phyloP scores from a whole-genome alignment of 768 basidiomycete species.

The Leucocoprinus leucothites region DNA sequence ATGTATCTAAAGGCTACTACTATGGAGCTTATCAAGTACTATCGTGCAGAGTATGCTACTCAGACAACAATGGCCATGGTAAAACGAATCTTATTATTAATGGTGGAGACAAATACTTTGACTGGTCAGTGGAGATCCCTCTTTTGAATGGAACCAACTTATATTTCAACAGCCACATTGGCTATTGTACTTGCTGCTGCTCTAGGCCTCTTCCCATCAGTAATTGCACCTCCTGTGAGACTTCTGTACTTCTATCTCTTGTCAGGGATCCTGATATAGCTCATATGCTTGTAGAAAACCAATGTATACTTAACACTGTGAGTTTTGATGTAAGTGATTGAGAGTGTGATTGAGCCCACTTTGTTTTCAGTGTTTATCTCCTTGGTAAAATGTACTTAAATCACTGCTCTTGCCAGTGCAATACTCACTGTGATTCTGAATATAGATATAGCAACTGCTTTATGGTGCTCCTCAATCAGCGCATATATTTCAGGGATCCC shows the following conservation, averaged over 20 bases:
- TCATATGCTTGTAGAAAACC: too few species aligned
- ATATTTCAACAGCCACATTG: not conserved
- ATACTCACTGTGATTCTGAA: too few species aligned
- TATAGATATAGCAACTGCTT: slow-evolving; percentile 9
- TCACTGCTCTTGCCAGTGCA: not conserved
- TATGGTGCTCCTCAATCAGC: slow-evolving; percentile 11
- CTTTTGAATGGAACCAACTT: too few species aligned
- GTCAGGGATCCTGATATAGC: not conserved
- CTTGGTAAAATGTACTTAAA: slow-evolving; percentile 4
- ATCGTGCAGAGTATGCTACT: not conserved
- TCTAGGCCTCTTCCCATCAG: not conserved
- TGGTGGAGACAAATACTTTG: not conserved
- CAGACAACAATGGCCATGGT: not conserved
- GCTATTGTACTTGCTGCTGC: not conserved
- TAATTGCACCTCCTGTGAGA: slow-evolving; percentile 5
- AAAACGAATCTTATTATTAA: not conserved
- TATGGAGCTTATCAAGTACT: too few species aligned
- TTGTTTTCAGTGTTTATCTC: slow-evolving; percentile 1
- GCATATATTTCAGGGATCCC: not conserved
- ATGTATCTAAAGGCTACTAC: not conserved
- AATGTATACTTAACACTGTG: too few species aligned
- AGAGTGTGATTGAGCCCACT: too few species aligned
- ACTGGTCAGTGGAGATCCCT: too few species aligned
- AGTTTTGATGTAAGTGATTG: too few species aligned
- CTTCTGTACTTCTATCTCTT: too few species aligned